phyloP scores from a whole-genome alignment of 139 green algal genomes.

The Chlamydomonas asymmetrica region DNA sequence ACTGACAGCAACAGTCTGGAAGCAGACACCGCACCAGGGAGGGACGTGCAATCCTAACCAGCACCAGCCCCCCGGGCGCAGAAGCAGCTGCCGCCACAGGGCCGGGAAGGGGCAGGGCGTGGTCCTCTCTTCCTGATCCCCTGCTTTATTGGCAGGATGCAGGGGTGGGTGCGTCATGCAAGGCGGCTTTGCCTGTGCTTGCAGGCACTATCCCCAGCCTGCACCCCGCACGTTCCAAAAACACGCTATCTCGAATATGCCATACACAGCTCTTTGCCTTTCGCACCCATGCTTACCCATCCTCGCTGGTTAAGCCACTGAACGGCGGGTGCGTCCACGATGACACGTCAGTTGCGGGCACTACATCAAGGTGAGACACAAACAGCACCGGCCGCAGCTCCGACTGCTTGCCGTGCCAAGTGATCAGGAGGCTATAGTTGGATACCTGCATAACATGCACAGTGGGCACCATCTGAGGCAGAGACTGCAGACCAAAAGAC shows the following conservation, averaged over 20 bases:
- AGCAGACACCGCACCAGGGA: too few relatives aligned
- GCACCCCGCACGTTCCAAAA: too few relatives aligned
- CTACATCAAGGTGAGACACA: constrained; percentile 77
- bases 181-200: background rate
- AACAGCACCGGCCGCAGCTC: constrained; percentile 56
- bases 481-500: background rate
- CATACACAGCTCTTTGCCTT: background rate
- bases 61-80: too few relatives aligned
- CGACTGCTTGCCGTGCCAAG: constrained; percentile 58
- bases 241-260: background rate
- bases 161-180: too few relatives aligned
- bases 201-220: background rate
- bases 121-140: too few relatives aligned
- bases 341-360: constrained; percentile 48
- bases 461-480: background rate
- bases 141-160: too few relatives aligned
- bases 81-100: too few relatives aligned
- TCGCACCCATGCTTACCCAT: constrained; percentile 48
- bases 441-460: background rate
- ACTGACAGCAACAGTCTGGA: too few relatives aligned
- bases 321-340: constrained; percentile 72
- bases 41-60: too few relatives aligned
- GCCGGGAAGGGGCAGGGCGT: too few relatives aligned
- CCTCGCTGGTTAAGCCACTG: constrained; percentile 45
- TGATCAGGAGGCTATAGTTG: constrained; percentile 58